Evolutionary conservation across 192 early-diverging fungal genomes (phyloP), one percentile per base, ranked within the genome.

Genomic region (Mortierella claussenii): DNA sequence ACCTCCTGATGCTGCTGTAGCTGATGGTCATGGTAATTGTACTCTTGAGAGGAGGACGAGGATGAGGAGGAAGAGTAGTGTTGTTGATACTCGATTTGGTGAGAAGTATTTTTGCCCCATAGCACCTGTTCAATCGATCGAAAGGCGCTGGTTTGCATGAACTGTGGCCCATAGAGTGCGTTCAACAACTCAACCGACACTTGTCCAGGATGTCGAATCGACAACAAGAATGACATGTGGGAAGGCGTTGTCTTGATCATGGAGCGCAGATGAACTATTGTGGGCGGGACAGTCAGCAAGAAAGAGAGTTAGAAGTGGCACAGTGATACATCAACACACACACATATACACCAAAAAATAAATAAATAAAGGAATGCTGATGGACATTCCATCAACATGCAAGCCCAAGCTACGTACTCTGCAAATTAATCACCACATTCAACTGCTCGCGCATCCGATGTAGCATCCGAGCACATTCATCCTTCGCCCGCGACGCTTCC

Each of bases 401-500:
- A 24, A 10, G 26, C 4, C 26, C 12, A 49, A 49, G 47, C 5
- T n/a, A 43, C 63, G 0, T 76, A 67, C 63, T 76, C 26, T 76
- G 73, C 4, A 76, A 24, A 20, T 76, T 76, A 23, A 76, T 76
- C 13, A 76, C 73, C 4, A 76, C 61, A n/a, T 76, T 76, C 27
- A 76, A 37, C 28, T 76, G 73, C 34, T 76, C 73, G 8, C 73
- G 73, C 73, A 76, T 76, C 9, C 64, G 58, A 36, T 76, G 73
- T 3, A 76, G 53, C 13, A 76, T 50, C 46, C 73, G 24, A 7
- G 73, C 59, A 24, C 73, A 76, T 31, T 76, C 73, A 51, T 67
- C 73, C 27, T 62, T 66, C 31, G 73, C 73, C 12, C 36, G 30
- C 0, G 73, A 67, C 23, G 60, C 58, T 34, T 76, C 73, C 0